A percentile compares a stretch with the other conserved stretches of the same genome.
These are phyloP conservation scores for Fusarium udum DNA, from an alignment of 2,329 filamentous ascomycete species.

Conservation along the genomic window DNA sequence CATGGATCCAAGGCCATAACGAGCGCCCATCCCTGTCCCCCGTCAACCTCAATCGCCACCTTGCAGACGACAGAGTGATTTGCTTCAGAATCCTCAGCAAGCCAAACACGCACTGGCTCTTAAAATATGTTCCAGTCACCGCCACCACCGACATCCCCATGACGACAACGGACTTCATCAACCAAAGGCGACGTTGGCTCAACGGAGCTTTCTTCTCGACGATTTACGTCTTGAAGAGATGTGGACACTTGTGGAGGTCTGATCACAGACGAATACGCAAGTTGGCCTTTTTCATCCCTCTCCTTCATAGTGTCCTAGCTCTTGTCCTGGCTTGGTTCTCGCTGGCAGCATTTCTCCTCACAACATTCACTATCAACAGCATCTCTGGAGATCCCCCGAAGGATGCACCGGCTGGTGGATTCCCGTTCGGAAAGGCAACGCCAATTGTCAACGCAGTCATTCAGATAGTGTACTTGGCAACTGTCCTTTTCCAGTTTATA, in stretches of 20 bases:
- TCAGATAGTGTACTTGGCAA: slow-evolving; percentile 2
- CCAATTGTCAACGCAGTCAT: background rate
- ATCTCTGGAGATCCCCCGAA: slow-evolving; percentile 4
- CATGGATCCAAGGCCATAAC: background rate
- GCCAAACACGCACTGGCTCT: background rate
- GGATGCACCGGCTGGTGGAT: background rate
- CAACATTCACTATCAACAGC: slow-evolving; percentile 15
- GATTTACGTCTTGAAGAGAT: slow-evolving; percentile 3
- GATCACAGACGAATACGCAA: background rate
- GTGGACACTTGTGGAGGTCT: background rate
- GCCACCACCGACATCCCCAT: background rate
- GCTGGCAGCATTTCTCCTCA: background rate
- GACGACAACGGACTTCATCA: background rate
- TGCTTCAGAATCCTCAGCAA: slow-evolving; percentile 9
- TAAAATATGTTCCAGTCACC: background rate
- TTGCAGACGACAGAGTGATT: background rate
- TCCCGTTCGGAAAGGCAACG: slow-evolving; percentile 20
- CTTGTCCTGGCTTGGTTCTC: slow-evolving; percentile 25
- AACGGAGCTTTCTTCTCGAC: slow-evolving; percentile 4
- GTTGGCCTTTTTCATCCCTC: background rate
- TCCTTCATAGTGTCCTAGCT: slow-evolving; percentile 4
- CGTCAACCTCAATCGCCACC: background rate
- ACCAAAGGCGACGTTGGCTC: background rate
- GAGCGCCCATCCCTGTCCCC: background rate
- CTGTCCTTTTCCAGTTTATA: slow-evolving; percentile 15